Base-by-base conservation (phyloP, 768 basidiomycete species). In the Trichaptum fuscoviolaceum region DNA sequence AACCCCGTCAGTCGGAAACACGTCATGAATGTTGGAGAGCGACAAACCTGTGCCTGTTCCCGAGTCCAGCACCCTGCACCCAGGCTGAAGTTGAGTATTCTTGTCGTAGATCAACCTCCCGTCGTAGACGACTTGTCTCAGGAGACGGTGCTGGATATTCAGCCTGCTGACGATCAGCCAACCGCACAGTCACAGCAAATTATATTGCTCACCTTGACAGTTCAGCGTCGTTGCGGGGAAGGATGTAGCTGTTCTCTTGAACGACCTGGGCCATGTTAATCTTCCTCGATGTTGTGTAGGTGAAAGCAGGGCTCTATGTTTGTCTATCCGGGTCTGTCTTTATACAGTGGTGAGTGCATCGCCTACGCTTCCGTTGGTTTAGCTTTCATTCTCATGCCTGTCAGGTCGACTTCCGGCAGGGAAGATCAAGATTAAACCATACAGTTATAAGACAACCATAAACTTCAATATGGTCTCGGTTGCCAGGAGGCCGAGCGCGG, bases 31-130 rank as follows among this genome's bases (percentile, higher is more conserved):
- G 15, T 61, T 3, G 8, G 25, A 2, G 24, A 34, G 59, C 12
- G 10, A 61, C 59, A 24, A 17, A 61, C 59, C 59, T 61, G 59
- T 25, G 30, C 59, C 59, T 61, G 59, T 61, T 61, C 59, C 59
- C 59, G 59, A 25, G 59, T 61, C 59, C 15, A 61, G 59, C 24
- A 61, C 59, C 15, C 30, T 12, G 8, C 59, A 12, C 9, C 30
- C 59, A 15, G 24, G 25, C 15, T 9, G 59, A 34, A 61, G 24
- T 25, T 61, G 59, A 25, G 24, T 23, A 17, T 15, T 61, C 24
- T 25, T 61, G 59, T 61, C 59, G 30, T 25, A 61, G 59, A 61
- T 61, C 25, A 61, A 23, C 59, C 59, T 25, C 15, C 30, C 59
- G 23, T 24, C 30, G 30, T 61, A 61, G 25, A 61, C 59, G 15